Conservation (phyloP, 1,284 basidiomycete genomes). For the Neotropicomus parvogracilis region DNA sequence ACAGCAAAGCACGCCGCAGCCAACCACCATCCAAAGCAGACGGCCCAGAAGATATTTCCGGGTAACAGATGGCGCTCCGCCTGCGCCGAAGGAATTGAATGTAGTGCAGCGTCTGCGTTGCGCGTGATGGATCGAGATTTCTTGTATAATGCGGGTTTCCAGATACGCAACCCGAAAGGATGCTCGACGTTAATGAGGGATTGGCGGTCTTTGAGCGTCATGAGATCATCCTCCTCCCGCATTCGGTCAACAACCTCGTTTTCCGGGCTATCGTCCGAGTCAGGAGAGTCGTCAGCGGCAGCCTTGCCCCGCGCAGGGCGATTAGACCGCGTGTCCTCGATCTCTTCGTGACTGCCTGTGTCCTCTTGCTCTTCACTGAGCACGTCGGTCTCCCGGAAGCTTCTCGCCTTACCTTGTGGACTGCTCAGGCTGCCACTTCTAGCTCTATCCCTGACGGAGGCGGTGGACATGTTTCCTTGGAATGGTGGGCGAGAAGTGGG, state of each 20-base stretch:
- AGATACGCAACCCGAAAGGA: slow-evolving; percentile 98
- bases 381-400: slow-evolving; percentile 40
- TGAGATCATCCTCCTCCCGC: slow-evolving; percentile 74
- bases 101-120: slow-evolving; percentile 91
- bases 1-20: slow-evolving; percentile 67
- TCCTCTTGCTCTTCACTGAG: slow-evolving; percentile 49
- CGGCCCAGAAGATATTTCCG: slow-evolving; percentile 90
- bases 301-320: slow-evolving; percentile 29
- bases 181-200: slow-evolving; percentile 99
- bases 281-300: slow-evolving; percentile 26
- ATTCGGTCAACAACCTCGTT: slow-evolving; percentile 36
- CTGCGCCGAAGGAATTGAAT: slow-evolving; percentile 87
- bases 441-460: slow-evolving; percentile 44
- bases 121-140: slow-evolving; percentile 96
- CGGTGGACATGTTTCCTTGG: slow-evolving; percentile 45
- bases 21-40: slow-evolving; percentile 92
- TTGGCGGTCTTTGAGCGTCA: slow-evolving; percentile 94
- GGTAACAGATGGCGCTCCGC: slow-evolving; percentile 88
- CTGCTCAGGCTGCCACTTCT: slow-evolving; percentile 63
- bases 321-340: slow-evolving; percentile 30
- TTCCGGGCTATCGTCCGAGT: slow-evolving; percentile 36
- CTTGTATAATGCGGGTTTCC: slow-evolving; percentile 99
- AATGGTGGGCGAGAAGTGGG: slow-evolving; percentile 37
- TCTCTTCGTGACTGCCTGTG: slow-evolving; percentile 31
- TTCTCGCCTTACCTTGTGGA: slow-evolving; percentile 44